Percentiles rank a stretch among this genome's conserved stretches.
Evolutionary conservation across 345 rosid genomes (phyloP).

Genomic region (Citrus trifoliata): DNA sequence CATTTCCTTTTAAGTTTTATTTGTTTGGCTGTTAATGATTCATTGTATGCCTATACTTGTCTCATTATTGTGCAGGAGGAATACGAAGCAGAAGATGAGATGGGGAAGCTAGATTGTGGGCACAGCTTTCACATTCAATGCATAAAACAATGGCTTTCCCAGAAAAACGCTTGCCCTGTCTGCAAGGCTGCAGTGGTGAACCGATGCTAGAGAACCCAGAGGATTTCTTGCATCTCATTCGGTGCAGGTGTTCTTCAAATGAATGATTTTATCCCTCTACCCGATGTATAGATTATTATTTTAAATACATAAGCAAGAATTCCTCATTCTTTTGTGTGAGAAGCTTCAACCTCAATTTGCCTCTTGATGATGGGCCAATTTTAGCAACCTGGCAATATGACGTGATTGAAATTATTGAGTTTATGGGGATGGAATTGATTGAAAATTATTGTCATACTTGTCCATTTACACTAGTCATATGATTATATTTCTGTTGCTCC

Average conservation of each 20-base stretch:
- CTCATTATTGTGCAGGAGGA: conserved; percentile 58
- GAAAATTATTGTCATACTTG: conserved; percentile 1
- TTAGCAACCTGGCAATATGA: not conserved
- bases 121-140: conserved; percentile 79
- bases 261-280: conserved; percentile 8
- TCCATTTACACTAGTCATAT: not conserved
- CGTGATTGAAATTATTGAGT: conserved; percentile 6
- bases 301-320: conserved; percentile 24
- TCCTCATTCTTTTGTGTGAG: conserved; percentile 33
- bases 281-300: conserved; percentile 38
- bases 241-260: not conserved
- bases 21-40: not conserved
- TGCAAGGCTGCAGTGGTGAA: conserved; percentile 61
- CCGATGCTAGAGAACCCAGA: conserved; percentile 32
- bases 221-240: not conserved
- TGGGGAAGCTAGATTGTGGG: conserved; percentile 72
- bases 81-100: conserved; percentile 57
- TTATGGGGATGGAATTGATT: conserved; percentile 16
- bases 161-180: conserved; percentile 80
- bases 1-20: not conserved
- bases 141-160: conserved; percentile 81
- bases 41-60: not conserved
- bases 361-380: conserved; percentile 7
- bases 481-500: not conserved
- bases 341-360: conserved; percentile 4